Evolutionary conservation across 345 rosid genomes (phyloP).

Genomic region (Populus simonii): DNA sequence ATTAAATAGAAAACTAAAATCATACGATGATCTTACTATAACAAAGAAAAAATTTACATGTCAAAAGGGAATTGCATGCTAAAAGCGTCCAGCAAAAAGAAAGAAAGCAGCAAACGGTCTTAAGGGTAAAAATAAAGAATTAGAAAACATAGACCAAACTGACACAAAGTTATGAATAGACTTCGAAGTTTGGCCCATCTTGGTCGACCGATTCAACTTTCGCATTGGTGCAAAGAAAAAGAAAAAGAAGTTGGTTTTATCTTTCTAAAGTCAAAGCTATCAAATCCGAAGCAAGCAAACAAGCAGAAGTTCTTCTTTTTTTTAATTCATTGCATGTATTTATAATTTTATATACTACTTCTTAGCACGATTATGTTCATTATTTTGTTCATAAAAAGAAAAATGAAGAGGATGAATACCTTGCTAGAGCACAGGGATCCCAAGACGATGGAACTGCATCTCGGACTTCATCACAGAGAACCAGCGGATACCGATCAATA

Average conservation of each 20-base stretch:
- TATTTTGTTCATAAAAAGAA: neutral
- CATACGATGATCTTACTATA: too few relatives aligned
- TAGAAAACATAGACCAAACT: too few relatives aligned
- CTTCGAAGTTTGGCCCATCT: neutral
- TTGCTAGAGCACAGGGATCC: constrained; percentile 77
- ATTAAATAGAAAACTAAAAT: too few relatives aligned
- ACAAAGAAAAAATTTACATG: too few relatives aligned
- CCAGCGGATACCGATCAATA: constrained; percentile 64
- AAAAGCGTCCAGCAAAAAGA: neutral
- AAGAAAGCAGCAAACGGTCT: neutral
- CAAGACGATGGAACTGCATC: constrained; percentile 72
- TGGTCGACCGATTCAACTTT: neutral
- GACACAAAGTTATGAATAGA: neutral
- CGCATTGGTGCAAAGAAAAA: neutral
- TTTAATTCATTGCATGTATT: neutral
- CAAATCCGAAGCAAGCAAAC: neutral
- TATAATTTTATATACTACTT: neutral
- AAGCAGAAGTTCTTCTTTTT: neutral
- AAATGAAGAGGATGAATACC: constrained; percentile 23
- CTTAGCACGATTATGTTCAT: neutral
- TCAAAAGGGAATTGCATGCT: neutral
- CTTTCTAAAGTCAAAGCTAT: neutral
- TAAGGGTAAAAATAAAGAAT: neutral
- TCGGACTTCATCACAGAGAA: constrained; percentile 58
- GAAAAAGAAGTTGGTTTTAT: neutral